Percentiles rank a stretch among this genome's conserved stretches.
Evolutionary conservation across 1,139 yeast genomes (phyloP).

Genomic region (Pichia sp.): DNA sequence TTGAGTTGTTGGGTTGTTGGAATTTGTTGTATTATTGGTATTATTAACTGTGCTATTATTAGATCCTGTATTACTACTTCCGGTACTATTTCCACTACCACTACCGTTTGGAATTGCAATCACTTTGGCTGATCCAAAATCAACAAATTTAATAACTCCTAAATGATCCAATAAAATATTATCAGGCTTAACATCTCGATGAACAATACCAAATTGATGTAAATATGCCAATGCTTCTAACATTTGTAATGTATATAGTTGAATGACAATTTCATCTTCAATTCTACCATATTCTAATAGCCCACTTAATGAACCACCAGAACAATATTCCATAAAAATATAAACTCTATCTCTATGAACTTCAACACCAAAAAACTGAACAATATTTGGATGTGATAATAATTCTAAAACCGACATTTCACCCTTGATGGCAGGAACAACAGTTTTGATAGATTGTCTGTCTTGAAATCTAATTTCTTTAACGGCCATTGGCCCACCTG

Average conservation of each 20-base stretch:
- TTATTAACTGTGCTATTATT: not conserved
- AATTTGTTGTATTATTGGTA: no score
- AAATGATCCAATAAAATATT: slow-evolving; percentile 84
- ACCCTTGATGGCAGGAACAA: slow-evolving; percentile 84
- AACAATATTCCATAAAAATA: slow-evolving; percentile 96
- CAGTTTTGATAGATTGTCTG: slow-evolving; percentile 74
- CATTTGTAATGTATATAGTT: slow-evolving; percentile 86
- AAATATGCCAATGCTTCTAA: slow-evolving; percentile 92
- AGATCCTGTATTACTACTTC: not conserved
- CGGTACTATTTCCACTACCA: not conserved
- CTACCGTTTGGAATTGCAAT: slow-evolving; percentile 62
- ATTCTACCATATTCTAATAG: slow-evolving; percentile 84
- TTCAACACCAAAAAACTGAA: slow-evolving; percentile 93
- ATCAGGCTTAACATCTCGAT: slow-evolving; percentile 94
- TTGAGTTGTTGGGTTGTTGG: no score
- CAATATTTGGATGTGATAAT: slow-evolving; percentile 92
- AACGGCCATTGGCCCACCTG: slow-evolving; percentile 96
- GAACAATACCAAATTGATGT: slow-evolving; percentile 94
- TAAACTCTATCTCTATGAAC: slow-evolving; percentile 94
- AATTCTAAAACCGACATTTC: slow-evolving; percentile 96
- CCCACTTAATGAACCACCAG: slow-evolving; percentile 88
- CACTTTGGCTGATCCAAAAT: slow-evolving; percentile 96
- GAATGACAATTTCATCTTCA: slow-evolving; percentile 91
- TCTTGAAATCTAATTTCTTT: slow-evolving; percentile 92
- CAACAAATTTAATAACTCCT: slow-evolving; percentile 92